Evolutionary conservation across 148 eudicot genomes (phyloP).

Genomic region (Camellia granthamiana): DNA sequence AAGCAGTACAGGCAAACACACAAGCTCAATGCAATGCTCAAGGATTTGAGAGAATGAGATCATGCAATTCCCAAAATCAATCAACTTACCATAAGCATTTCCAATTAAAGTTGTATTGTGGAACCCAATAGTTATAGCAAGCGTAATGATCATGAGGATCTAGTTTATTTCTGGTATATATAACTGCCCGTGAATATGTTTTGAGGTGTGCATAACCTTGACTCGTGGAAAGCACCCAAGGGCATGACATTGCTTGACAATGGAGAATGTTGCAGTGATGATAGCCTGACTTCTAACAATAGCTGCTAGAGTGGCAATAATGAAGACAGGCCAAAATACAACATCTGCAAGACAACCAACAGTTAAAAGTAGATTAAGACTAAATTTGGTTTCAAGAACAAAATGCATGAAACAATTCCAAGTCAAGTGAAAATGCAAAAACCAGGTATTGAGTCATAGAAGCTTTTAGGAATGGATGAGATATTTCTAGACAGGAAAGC

Average conservation of each 20-base stretch:
- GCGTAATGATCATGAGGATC: conserved; percentile 92
- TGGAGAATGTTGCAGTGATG: conserved; percentile 90
- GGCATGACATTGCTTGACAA: conserved; percentile 85
- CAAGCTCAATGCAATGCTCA: neutral
- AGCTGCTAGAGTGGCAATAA: conserved; percentile 85
- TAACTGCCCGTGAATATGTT: conserved; percentile 76
- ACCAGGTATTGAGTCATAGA: conserved; percentile 88
- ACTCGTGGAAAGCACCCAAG: conserved; percentile 95
- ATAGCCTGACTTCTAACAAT: conserved; percentile 88
- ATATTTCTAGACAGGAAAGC: conserved; percentile 69
- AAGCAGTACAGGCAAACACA: neutral
- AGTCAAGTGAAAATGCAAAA: conserved; percentile 21
- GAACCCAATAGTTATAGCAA: conserved; percentile 73
- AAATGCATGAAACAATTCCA: neutral
- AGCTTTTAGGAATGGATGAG: conserved; percentile 47
- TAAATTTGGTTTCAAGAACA: neutral
- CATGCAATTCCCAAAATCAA: neutral
- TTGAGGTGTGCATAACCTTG: conserved; percentile 91
- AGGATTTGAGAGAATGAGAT: conserved; percentile 4
- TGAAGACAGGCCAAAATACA: conserved; percentile 81
- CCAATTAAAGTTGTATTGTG: conserved; percentile 79
- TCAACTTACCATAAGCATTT: conserved; percentile 82
- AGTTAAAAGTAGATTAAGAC: conserved; percentile 1
- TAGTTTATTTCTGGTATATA: conserved; percentile 92
- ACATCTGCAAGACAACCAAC: conserved; percentile 44